Evolutionary conservation across 805 yeast genomes (phyloP), one percentile per base, ranked within the genome.

Genomic region (Saturnispora besseyi): DNA sequence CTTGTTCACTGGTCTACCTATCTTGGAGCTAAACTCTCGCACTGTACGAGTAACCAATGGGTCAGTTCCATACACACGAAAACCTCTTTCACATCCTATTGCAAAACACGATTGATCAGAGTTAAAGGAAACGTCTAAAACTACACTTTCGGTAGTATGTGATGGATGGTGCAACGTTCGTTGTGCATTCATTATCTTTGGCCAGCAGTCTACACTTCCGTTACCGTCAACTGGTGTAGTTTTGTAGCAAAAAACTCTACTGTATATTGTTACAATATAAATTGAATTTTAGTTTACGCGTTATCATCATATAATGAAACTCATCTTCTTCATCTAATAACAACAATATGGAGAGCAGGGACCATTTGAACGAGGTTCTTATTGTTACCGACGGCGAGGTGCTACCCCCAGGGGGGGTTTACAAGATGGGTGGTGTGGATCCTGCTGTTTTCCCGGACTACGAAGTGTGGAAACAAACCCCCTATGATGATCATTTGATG

Each of bases 31-130:
- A 56, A 79, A 77, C 24, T 70, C 74, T 51, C 90, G 70, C 57
- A 77, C 74, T 50, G 84, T 90, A 54, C 89, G 71, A 52, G 79
- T 66, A 52, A 84, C 93, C 70, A 90, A 74, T 4, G 99, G 98
- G 61, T 87, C 90, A 3, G 95, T 77, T 61, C 84, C 86, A 71
- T 80, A 91, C 11, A 91, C 95, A 48, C 81, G 69, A 63, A 91
- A 89, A 15, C 98, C 97, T 42, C 71, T 66, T 52, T 86, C 89
- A 54, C 80, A 83, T 47, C 93, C 86, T 26, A 87, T 72, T 18
- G 96, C 87, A 68, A 91, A 89, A 64, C 97, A 91, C 34, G 88
- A 83, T 59, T 81, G 85, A 67, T 90, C 96, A 66, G 88, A 96
- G 66, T 91, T 91, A 72, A 88, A 90, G 26, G 80, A 69, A 9